A percentile compares a stretch with the other conserved stretches of the same genome.
phyloP scores from a whole-genome alignment of 129 eudicot species.

The Saussurea involucrata region DNA sequence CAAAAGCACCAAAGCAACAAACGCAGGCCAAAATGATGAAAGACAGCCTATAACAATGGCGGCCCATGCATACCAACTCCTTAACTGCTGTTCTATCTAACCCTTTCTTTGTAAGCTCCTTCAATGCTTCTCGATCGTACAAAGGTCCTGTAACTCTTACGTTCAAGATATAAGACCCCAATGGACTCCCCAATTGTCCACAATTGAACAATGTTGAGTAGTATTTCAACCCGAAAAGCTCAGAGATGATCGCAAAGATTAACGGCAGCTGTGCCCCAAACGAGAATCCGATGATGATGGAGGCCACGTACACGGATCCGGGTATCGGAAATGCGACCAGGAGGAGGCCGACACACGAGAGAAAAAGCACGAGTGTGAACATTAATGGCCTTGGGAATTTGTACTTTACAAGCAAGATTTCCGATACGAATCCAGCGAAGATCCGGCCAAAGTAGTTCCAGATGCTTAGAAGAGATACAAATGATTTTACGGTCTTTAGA shows the following conservation, averaged over 20 bases:
- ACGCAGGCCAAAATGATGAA: slow-evolving; percentile 42
- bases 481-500: slow-evolving; percentile 48
- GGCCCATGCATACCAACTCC: slow-evolving; percentile 50
- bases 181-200: slow-evolving; percentile 54
- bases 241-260: slow-evolving; percentile 46
- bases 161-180: slow-evolving; percentile 51
- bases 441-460: slow-evolving; percentile 85
- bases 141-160: slow-evolving; percentile 42
- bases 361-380: slow-evolving; percentile 55
- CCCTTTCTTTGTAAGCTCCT: slow-evolving; percentile 37
- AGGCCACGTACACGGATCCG: slow-evolving; percentile 57
- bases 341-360: slow-evolving; percentile 67
- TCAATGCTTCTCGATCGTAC: slow-evolving; percentile 51
- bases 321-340: slow-evolving; percentile 76
- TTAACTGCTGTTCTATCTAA: slow-evolving; percentile 23
- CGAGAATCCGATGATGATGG: slow-evolving; percentile 69
- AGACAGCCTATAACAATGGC: slow-evolving; percentile 38
- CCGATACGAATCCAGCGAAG: slow-evolving; percentile 61
- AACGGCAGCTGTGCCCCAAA: slow-evolving; percentile 74
- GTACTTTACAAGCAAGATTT: slow-evolving; percentile 52
- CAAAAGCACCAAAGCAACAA: slow-evolving; percentile 40
- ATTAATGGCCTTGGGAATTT: slow-evolving; percentile 77
- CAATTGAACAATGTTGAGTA: slow-evolving; percentile 55
- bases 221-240: slow-evolving; percentile 56
- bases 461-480: slow-evolving; percentile 74